Percentiles rank a stretch among this genome's conserved stretches.
These are phyloP conservation scores for Meyerozyma carpophila DNA, from an alignment of 1,139 yeast genomes.

Conservation along the genomic window DNA sequence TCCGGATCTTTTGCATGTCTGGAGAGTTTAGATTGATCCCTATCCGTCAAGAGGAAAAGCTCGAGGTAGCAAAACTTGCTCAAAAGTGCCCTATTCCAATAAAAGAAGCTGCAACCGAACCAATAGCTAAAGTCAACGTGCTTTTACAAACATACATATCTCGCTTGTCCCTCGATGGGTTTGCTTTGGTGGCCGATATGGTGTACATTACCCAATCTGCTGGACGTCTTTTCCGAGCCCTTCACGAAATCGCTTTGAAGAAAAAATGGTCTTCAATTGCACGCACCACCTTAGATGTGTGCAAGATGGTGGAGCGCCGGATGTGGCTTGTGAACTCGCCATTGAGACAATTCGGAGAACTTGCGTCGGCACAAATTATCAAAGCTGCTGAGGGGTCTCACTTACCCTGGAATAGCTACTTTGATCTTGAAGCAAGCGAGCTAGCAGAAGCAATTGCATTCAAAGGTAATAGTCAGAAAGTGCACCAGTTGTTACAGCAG, in stretches of 20 bases:
- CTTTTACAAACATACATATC: conserved; percentile 84
- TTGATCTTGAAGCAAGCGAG: conserved; percentile 65
- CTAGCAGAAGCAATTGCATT: conserved; percentile 79
- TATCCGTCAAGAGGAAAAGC: conserved; percentile 79
- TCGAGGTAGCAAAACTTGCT: conserved; percentile 66
- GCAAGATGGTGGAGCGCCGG: conserved; percentile 76
- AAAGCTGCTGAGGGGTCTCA: conserved; percentile 74
- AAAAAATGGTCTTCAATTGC: conserved; percentile 73
- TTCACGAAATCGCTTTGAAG: conserved; percentile 68
- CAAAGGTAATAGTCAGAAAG: conserved; percentile 59
- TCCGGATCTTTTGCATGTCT: conserved; percentile 72
- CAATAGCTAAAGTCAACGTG: conserved; percentile 74
- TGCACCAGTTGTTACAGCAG: conserved; percentile 56
- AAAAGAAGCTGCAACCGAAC: conserved; percentile 64
- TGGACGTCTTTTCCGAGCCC: conserved; percentile 80
- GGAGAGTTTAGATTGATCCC: conserved; percentile 84
- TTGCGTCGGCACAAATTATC: conserved; percentile 65
- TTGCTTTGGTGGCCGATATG: conserved; percentile 93
- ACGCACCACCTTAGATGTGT: conserved; percentile 52
- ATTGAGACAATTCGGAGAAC: conserved; percentile 67
- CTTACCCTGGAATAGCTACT: conserved; percentile 77
- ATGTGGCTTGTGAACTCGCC: conserved; percentile 88
- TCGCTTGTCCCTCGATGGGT: conserved; percentile 69
- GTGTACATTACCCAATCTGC: conserved; percentile 90
- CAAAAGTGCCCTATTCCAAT: conserved; percentile 85